Evolutionary conservation across 2,329 filamentous ascomycete genomes (phyloP).

Genomic region (Fusarium drepaniforme): DNA sequence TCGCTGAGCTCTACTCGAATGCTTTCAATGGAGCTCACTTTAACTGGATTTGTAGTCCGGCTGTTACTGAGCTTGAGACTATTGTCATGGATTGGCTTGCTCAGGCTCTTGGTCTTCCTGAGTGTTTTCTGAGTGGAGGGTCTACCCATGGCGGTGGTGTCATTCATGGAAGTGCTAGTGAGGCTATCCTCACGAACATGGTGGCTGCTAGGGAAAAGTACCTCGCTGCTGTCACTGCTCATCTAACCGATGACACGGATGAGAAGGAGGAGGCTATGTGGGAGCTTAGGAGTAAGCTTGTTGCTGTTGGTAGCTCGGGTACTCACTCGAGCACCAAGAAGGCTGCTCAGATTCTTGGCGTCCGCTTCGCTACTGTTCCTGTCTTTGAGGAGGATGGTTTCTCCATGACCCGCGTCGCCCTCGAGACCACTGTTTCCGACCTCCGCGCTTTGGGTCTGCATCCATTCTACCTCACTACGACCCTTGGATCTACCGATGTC

Average conservation of each 20-base stretch:
- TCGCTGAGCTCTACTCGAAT: slow-evolving; percentile 92
- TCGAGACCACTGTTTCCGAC: slow-evolving; percentile 73
- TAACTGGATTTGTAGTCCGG: slow-evolving; percentile 96
- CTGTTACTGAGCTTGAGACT: slow-evolving; percentile 93
- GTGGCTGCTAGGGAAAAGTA: slow-evolving; percentile 88
- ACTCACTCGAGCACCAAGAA: slow-evolving; percentile 90
- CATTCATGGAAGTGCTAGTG: slow-evolving; percentile 92
- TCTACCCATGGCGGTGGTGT: slow-evolving; percentile 84
- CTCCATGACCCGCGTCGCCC: slow-evolving; percentile 73
- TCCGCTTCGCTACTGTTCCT: slow-evolving; percentile 80
- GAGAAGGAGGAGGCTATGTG: slow-evolving; percentile 79
- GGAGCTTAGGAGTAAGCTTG: slow-evolving; percentile 66
- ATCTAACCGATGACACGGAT: slow-evolving; percentile 62
- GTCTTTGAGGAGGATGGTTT: slow-evolving; percentile 74
- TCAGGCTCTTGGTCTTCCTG: slow-evolving; percentile 78
- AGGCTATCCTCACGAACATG: slow-evolving; percentile 88
- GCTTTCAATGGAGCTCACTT: slow-evolving; percentile 92
- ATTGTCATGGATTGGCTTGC: slow-evolving; percentile 94
- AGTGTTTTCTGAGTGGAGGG: slow-evolving; percentile 78
- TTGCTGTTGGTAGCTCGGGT: slow-evolving; percentile 83
- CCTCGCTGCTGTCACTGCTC: slow-evolving; percentile 69
- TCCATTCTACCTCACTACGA: slow-evolving; percentile 89
- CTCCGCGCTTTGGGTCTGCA: slow-evolving; percentile 78
- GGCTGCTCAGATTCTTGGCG: slow-evolving; percentile 86
- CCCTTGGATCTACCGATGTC: slow-evolving; percentile 87